These are phyloP conservation scores for Pisolithus marmoratus DNA, from an alignment of 768 basidiomycete species.

Conservation along the genomic window DNA sequence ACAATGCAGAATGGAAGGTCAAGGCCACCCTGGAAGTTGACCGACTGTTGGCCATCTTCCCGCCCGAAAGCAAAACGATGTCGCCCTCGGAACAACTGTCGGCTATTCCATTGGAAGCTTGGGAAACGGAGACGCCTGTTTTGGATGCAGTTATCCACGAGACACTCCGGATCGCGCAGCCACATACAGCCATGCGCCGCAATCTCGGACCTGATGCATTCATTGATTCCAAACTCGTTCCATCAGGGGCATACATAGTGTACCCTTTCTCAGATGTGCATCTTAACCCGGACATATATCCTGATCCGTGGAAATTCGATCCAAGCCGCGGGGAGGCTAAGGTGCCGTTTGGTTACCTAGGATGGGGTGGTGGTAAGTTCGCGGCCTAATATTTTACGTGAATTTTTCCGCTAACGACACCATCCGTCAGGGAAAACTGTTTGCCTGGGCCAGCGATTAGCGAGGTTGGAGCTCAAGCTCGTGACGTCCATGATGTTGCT, in stretches of 20 bases:
- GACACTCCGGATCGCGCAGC: slow-evolving; percentile 73
- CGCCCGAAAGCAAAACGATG: slow-evolving; percentile 19
- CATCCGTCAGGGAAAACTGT: slow-evolving; percentile 52
- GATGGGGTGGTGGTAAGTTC: slow-evolving; percentile 74
- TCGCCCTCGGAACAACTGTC: slow-evolving; percentile 45
- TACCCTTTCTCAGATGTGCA: slow-evolving; percentile 81
- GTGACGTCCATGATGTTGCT: slow-evolving; percentile 62
- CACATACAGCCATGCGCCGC: slow-evolving; percentile 75
- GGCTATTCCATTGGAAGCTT: slow-evolving; percentile 57
- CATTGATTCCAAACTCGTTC: slow-evolving; percentile 64
- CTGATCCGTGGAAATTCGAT: slow-evolving; percentile 75
- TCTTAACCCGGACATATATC: slow-evolving; percentile 64
- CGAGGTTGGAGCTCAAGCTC: slow-evolving; percentile 69
- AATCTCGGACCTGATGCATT: slow-evolving; percentile 69
- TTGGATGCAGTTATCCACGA: slow-evolving; percentile 71
- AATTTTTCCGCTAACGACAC: neutral
- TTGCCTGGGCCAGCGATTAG: slow-evolving; percentile 71
- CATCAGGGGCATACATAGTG: slow-evolving; percentile 68
- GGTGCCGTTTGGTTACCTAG: slow-evolving; percentile 58
- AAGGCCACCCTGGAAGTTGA: slow-evolving; percentile 60
- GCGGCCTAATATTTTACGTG: slow-evolving; percentile 13
- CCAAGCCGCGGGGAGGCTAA: slow-evolving; percentile 47
- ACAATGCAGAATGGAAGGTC: slow-evolving; percentile 57
- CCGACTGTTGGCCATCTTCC: slow-evolving; percentile 42
- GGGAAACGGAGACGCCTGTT: slow-evolving; percentile 66